Evolutionary conservation across 177 flowering plant genomes (phyloP), one percentile per base, ranked within the genome.

Genomic region (Vitis hybrid): DNA sequence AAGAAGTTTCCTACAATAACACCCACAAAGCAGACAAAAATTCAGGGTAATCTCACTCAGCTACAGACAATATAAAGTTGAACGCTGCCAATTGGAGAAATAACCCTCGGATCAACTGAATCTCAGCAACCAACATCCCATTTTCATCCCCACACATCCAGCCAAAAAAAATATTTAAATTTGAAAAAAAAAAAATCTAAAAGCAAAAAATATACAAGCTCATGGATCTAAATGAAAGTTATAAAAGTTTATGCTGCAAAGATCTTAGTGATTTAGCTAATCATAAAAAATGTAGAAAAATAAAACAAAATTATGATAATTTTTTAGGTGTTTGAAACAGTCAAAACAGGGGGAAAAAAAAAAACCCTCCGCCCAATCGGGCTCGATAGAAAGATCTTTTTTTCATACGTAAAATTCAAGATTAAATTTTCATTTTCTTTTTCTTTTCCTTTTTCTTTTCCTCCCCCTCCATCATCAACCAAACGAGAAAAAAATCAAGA

Each of bases 1-100:
- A 87, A 9, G 88, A 87, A 50, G 85, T 80, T 62, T 87, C 90
- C 90, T 87, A 72, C 78, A 77, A 55, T 15, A 58, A 12, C 21
- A 12, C 8, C 62, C 56, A 19, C 9, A 12, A 55, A 13, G 18
- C 13, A 51, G 59, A 45, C 49, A 39, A n/a, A 9, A 60, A 60
- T 60, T 60, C 29, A 9, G 15, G 5, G 26, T 11, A 60, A 33
- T 21, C 13, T 60, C 39, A 26, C 62, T 10, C 15, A 18, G n/a
- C 9, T 57, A 57, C 26, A 57, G 29, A 53, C 16, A 13, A 13
- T 13, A 12, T 15, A 14, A 53, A 53, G 16, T 13, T 16, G 16
- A 53, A 53, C 5, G 56, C 16, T 15, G 16, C 15, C 56, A 15
- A 53, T 53, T 53, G 45, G 1, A 7, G 45, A 12, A 53, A 13